Evolutionary conservation across 1,284 basidiomycete genomes (phyloP), one percentile per base, ranked within the genome.

Genomic region (Neolentinus lepideus): DNA sequence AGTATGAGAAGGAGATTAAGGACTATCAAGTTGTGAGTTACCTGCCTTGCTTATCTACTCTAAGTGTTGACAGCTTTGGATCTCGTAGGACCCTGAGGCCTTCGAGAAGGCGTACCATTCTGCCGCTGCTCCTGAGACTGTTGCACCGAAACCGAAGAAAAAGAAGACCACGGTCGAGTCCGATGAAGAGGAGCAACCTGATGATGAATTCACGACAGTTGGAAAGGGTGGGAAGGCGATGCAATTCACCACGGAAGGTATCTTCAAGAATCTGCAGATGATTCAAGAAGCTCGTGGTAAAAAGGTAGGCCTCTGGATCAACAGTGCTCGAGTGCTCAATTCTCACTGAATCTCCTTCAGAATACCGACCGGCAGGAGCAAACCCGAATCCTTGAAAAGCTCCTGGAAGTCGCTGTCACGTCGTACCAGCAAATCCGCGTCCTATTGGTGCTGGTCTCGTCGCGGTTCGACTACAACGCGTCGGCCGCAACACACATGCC

Each of bases 351-450:
- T 22, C 55, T 27, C 52, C n/a, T 25, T 36, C 57, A 96, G 93
- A 96, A 96, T 73, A 99, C 97, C 52, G 95, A 99, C 72, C 88
- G 97, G 59, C 82, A 81, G 46, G 95, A 98, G 73, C 96, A 98
- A 78, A 92, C 98, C 62, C 84, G 85, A 58, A 93, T 94, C 58
- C 80, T 99, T 21, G 86, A 92, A 67, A 88, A 90, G 66, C 80
- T 98, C n/a, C 80, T 96, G 27, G 86, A 88, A 62, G 90, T 96
- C 16, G 87, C 94, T 11, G 83, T 82, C 35, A 94, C 93, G 11
- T 75, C 90, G 0, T 99, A 99, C 73, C 93, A 97, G 68, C 86
- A 85, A 62, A 94, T 99, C 62, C 90, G 97, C 55, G 93, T 99
- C 51, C 85, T 99, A 35, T 83, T 99, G 55, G 91, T 94, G 48